Conservation (phyloP, 768 basidiomycete genomes). For the Serendipita sp. region DNA sequence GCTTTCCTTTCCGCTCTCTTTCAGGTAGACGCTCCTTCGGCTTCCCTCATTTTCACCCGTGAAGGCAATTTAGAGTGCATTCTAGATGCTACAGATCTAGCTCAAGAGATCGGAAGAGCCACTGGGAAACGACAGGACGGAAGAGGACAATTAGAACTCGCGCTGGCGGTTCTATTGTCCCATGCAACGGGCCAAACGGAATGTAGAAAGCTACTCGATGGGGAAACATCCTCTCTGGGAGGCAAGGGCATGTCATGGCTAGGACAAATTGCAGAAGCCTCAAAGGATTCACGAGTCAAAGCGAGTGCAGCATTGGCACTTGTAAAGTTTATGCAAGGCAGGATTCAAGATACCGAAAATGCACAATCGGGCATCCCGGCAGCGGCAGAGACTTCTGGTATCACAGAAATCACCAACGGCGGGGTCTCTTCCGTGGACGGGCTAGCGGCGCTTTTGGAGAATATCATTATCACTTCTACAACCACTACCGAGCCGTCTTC, state of each 20-base stretch:
- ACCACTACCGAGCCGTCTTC: neutral
- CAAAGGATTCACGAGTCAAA: neutral
- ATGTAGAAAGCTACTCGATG: slow-evolving; percentile 45
- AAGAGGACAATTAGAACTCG: slow-evolving; percentile 28
- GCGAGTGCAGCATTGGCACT: slow-evolving; percentile 6
- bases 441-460: neutral
- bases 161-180: slow-evolving; percentile 56
- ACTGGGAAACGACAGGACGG: neutral
- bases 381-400: neutral
- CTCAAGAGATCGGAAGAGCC: slow-evolving; percentile 25
- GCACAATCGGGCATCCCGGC: neutral
- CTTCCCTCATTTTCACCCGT: slow-evolving; percentile 43
- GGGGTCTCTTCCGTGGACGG: neutral
- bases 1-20: slow-evolving; percentile 38
- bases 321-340: slow-evolving; percentile 5
- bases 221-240: slow-evolving; percentile 25
- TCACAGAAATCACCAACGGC: neutral
- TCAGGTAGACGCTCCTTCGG: slow-evolving; percentile 61
- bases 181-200: slow-evolving; percentile 61
- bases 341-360: neutral
- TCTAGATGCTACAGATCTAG: slow-evolving; percentile 56
- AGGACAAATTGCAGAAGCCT: slow-evolving; percentile 39
- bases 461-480: slow-evolving; percentile 9
- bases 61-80: slow-evolving; percentile 50
- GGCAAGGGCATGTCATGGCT: neutral